A percentile compares a stretch with the other conserved stretches of the same genome.
These are phyloP conservation scores for Plantago major DNA, from an alignment of 257 asterid genomes.

Conservation along the genomic window DNA sequence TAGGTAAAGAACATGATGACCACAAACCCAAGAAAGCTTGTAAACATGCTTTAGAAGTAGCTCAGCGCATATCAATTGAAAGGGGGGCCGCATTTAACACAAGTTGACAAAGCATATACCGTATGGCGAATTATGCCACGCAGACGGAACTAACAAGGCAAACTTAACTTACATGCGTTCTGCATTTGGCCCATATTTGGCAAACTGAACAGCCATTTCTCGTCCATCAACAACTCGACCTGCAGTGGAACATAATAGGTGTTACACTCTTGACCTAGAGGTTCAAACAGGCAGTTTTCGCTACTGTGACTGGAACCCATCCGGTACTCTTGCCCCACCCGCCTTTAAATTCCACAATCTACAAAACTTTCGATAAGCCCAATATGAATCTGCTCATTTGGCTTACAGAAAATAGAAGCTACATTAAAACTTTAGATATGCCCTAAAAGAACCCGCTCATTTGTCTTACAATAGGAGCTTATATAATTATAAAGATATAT, in stretches of 20 bases:
- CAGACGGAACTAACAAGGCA: background rate
- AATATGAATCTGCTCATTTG: too few relatives aligned
- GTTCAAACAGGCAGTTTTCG: background rate
- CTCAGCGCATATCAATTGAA: background rate
- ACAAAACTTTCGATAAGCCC: too few relatives aligned
- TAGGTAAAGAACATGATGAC: background rate
- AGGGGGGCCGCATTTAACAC: background rate
- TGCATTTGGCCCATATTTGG: conserved; percentile 35
- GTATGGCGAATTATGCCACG: background rate
- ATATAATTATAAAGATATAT: too few relatives aligned
- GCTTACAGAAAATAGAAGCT: too few relatives aligned
- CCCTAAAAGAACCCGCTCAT: too few relatives aligned
- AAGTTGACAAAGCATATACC: background rate
- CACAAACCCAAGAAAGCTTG: background rate
- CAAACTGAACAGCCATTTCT: conserved; percentile 34
- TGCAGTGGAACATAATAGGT: background rate
- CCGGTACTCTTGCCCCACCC: too few relatives aligned
- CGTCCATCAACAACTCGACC: conserved; percentile 36
- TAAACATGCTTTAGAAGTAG: background rate
- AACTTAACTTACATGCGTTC: conserved; percentile 30
- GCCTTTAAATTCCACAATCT: too few relatives aligned
- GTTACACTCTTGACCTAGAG: background rate
- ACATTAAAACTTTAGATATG: too few relatives aligned
- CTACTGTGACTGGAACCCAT: background rate
- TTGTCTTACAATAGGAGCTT: too few relatives aligned